Percentiles rank a stretch among this genome's conserved stretches.
Conservation (phyloP, 2,329 filamentous ascomycete species). For the Neoarthrinium moseri region DNA sequence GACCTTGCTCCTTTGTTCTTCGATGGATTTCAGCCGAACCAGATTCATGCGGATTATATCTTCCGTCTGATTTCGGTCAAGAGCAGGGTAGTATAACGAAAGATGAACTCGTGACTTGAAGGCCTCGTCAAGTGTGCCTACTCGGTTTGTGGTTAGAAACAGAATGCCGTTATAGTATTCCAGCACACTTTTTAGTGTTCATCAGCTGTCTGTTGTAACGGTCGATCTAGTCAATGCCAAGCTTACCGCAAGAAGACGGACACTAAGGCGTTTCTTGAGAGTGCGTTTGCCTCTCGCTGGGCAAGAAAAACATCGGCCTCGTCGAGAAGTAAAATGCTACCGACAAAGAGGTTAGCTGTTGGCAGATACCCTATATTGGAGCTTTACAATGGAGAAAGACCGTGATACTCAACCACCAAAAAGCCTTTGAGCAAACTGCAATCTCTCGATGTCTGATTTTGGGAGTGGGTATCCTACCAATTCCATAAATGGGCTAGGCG, state of each 20-base stretch:
- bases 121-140: constrained; percentile 19
- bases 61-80: constrained; percentile 10
- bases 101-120: constrained; percentile 23
- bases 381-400: no score
- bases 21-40: neutral
- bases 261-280: constrained; percentile 12
- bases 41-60: constrained; percentile 32
- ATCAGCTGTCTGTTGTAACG: neutral
- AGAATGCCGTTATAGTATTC: constrained; percentile 24
- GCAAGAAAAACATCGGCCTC: constrained; percentile 32
- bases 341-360: no score
- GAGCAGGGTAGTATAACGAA: constrained; percentile 16
- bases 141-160: constrained; percentile 21
- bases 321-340: constrained; percentile 30
- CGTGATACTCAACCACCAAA: no score
- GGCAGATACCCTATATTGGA: no score
- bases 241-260: constrained; percentile 6
- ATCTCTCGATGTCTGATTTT: no score
- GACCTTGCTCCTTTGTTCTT: no score
- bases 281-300: constrained; percentile 24
- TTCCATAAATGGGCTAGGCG: constrained; percentile 1
- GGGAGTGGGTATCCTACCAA: no score
- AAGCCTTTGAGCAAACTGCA: no score
- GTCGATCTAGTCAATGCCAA: no score
- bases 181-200: constrained; percentile 35